Evolutionary conservation across 2,329 filamentous ascomycete genomes (phyloP).

Genomic region (Epichloe baconii): DNA sequence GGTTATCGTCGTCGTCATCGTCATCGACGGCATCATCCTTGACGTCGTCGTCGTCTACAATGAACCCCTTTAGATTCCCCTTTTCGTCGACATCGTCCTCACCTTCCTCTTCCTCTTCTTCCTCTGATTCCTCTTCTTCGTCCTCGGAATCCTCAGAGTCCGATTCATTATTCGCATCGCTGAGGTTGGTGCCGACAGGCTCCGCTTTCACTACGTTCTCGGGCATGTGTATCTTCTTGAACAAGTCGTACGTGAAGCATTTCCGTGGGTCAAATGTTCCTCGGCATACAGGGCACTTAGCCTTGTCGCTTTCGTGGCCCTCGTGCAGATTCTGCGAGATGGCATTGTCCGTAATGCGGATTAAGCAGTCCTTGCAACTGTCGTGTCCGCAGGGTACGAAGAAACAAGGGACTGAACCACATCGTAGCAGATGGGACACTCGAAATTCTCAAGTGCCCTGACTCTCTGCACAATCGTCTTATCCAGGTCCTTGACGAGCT

Average conservation of each 20-base stretch:
- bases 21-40: slow-evolving; percentile 20
- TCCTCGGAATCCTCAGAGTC: slow-evolving; percentile 8
- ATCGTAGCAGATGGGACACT: slow-evolving; percentile 77
- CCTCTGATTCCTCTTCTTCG: not conserved
- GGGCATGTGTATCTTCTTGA: slow-evolving; percentile 59
- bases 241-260: slow-evolving; percentile 61
- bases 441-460: slow-evolving; percentile 45
- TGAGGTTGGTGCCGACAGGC: slow-evolving; percentile 21
- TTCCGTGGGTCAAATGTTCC: slow-evolving; percentile 51
- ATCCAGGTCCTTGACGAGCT: slow-evolving; percentile 48
- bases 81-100: slow-evolving; percentile 16
- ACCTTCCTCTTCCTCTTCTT: slow-evolving; percentile 13
- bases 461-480: slow-evolving; percentile 53
- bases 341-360: slow-evolving; percentile 50
- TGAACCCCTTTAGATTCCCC: slow-evolving; percentile 22
- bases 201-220: slow-evolving; percentile 30
- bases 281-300: slow-evolving; percentile 68
- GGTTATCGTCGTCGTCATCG: slow-evolving; percentile 4
- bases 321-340: slow-evolving; percentile 39
- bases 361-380: slow-evolving; percentile 65
- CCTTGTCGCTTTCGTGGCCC: slow-evolving; percentile 42
- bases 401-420: slow-evolving; percentile 61
- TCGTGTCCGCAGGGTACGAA: slow-evolving; percentile 76
- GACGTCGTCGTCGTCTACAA: slow-evolving; percentile 21
- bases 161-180: slow-evolving; percentile 19